Evolutionary conservation across 2,329 filamentous ascomycete genomes (phyloP).

Genomic region (Dichotomopilus funicola): DNA sequence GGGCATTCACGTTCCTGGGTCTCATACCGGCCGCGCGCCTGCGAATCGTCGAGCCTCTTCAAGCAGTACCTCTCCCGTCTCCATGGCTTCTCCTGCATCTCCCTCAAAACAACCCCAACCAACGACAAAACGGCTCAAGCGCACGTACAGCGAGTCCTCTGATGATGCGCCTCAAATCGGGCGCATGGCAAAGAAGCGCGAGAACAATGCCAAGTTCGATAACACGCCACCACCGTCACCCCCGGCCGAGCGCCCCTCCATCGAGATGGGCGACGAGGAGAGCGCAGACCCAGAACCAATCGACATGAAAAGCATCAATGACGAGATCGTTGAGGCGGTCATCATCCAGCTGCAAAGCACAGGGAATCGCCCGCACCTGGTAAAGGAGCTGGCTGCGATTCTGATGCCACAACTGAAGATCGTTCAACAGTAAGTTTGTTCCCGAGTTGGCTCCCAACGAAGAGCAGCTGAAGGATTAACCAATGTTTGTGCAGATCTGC

Average conservation of each 20-base stretch:
- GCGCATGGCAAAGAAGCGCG: constrained; percentile 29
- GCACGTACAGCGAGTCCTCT: constrained; percentile 56
- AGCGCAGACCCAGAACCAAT: constrained; percentile 44
- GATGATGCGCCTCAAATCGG: constrained; percentile 24
- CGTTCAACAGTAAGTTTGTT: constrained; percentile 76
- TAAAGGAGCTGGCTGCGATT: constrained; percentile 84
- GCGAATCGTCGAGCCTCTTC: constrained; percentile 34
- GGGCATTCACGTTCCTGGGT: constrained; percentile 78
- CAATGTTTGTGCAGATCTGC: constrained; percentile 61
- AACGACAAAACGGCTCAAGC: constrained; percentile 65
- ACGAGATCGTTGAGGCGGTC: constrained; percentile 89
- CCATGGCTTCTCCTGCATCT: constrained; percentile 29
- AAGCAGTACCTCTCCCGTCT: constrained; percentile 23
- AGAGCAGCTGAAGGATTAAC: constrained; percentile 4
- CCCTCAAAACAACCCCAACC: constrained; percentile 31
- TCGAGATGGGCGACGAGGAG: constrained; percentile 35
- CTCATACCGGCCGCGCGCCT: constrained; percentile 53
- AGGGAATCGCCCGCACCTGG: constrained; percentile 84
- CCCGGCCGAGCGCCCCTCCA: constrained; percentile 35
- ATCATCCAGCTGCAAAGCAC: constrained; percentile 84
- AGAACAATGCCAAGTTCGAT: constrained; percentile 42
- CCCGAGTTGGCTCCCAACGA: background rate
- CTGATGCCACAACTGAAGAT: constrained; percentile 70
- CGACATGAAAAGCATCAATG: constrained; percentile 78
- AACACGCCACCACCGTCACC: constrained; percentile 79